phyloP scores from a whole-genome alignment of 257 asterid genomes.

The Solanum dulcamara region DNA sequence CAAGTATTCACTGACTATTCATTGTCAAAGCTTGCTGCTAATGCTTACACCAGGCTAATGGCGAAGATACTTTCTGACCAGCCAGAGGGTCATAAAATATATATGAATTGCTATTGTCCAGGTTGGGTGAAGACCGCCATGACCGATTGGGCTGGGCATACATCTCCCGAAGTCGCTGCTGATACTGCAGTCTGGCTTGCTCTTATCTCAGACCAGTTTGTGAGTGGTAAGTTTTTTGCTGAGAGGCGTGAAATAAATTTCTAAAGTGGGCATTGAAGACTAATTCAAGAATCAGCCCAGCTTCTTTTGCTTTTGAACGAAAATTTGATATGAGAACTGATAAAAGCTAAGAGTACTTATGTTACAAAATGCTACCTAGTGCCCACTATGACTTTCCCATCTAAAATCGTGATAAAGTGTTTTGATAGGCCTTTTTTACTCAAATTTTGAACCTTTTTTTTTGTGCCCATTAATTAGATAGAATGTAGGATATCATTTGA shows the following conservation, averaged over 20 bases:
- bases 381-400: no score
- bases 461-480: no score
- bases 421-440: no score
- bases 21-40: conserved; percentile 72
- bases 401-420: no score
- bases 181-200: conserved; percentile 97
- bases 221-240: conserved; percentile 66
- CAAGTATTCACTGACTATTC: conserved; percentile 77
- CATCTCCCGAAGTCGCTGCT: conserved; percentile 82
- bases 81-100: conserved; percentile 56
- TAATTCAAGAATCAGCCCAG: not conserved
- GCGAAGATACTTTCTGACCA: conserved; percentile 27
- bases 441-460: no score
- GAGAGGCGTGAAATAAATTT: conserved; percentile 87
- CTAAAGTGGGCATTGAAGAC: conserved; percentile 2
- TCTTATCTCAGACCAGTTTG: conserved; percentile 39
- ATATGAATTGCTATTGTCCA: conserved; percentile 72
- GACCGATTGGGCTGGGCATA: conserved; percentile 89
- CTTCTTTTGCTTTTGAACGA: not conserved
- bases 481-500: no score
- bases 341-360: not conserved
- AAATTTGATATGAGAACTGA: not conserved
- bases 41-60: conserved; percentile 59
- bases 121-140: conserved; percentile 97
- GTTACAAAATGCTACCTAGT: not conserved